phyloP scores from a whole-genome alignment of 192 early-diverging fungal species.

The Entomortierella chlamydospora region DNA sequence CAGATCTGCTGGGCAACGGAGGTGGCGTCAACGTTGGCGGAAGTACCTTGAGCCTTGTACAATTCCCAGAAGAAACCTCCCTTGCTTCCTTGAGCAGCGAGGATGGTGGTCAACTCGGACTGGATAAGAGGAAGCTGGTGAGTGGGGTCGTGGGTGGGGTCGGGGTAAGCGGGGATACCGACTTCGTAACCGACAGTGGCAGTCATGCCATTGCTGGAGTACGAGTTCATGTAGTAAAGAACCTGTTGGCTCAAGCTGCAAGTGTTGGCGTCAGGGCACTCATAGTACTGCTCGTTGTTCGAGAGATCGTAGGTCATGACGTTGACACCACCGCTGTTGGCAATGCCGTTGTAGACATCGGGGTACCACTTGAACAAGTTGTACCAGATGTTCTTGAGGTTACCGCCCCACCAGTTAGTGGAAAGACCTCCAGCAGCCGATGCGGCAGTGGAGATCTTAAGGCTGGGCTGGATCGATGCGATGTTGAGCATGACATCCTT shows the following conservation, averaged over 20 bases:
- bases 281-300: constrained; percentile 38
- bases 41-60: constrained; percentile 26
- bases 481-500: constrained; percentile 46
- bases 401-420: constrained; percentile 54
- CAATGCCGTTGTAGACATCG: constrained; percentile 32
- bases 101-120: constrained; percentile 34
- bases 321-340: constrained; percentile 45
- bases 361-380: constrained; percentile 47
- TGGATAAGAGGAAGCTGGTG: constrained; percentile 50
- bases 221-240: constrained; percentile 51
- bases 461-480: constrained; percentile 22
- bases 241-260: constrained; percentile 47
- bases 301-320: constrained; percentile 53
- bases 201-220: constrained; percentile 27
- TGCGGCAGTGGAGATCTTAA: constrained; percentile 37
- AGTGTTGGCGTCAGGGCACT: constrained; percentile 34
- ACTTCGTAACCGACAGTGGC: constrained; percentile 50
- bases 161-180: constrained; percentile 52
- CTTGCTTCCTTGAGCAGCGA: constrained; percentile 22
- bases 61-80: constrained; percentile 55
- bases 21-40: constrained; percentile 31
- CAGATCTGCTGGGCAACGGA: constrained; percentile 48
- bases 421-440: constrained; percentile 53
- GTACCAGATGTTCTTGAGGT: constrained; percentile 57
- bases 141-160: constrained; percentile 30